Evolutionary conservation across 2,329 filamentous ascomycete species (phyloP).

Genomic region (Ceratocystis smalleyi): DNA sequence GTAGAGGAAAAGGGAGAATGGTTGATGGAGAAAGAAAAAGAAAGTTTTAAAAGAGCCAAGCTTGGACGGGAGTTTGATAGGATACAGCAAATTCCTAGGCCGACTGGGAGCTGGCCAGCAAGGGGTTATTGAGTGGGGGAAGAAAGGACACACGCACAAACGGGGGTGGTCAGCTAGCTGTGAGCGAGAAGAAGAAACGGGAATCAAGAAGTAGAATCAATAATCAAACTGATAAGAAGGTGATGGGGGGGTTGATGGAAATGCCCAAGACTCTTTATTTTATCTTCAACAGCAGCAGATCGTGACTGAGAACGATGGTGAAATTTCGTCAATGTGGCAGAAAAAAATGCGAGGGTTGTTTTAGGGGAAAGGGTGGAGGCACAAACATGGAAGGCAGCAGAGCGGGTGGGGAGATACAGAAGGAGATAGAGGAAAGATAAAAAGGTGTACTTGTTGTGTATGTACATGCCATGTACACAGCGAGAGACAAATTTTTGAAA

Average conservation of each 20-base stretch:
- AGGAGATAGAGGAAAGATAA: conserved; percentile 18
- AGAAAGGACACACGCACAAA: conserved; percentile 3
- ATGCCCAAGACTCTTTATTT: background rate
- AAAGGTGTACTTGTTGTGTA: conserved; percentile 10
- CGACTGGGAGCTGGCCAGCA: background rate
- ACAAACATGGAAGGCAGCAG: conserved; percentile 2
- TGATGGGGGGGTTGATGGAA: background rate
- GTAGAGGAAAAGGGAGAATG: conserved; percentile 14
- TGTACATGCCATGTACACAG: no score
- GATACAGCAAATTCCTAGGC: background rate
- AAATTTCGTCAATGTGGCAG: background rate
- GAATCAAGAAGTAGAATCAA: background rate
- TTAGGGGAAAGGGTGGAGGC: conserved; percentile 9
- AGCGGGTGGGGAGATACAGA: conserved; percentile 18
- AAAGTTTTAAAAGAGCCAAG: conserved; percentile 12
- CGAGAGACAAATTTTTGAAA: background rate
- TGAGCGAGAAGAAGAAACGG: conserved; percentile 16
- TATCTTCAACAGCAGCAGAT: background rate
- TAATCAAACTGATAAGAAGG: background rate
- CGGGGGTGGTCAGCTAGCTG: conserved; percentile 7
- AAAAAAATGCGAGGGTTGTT: conserved; percentile 1
- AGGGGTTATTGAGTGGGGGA: background rate
- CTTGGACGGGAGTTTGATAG: conserved; percentile 17
- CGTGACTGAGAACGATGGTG: background rate
- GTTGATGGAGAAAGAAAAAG: conserved; percentile 13